Percentiles rank a stretch among this genome's conserved stretches.
Conservation (phyloP, 306 rosid species). For the Fragaria vesca region DNA sequence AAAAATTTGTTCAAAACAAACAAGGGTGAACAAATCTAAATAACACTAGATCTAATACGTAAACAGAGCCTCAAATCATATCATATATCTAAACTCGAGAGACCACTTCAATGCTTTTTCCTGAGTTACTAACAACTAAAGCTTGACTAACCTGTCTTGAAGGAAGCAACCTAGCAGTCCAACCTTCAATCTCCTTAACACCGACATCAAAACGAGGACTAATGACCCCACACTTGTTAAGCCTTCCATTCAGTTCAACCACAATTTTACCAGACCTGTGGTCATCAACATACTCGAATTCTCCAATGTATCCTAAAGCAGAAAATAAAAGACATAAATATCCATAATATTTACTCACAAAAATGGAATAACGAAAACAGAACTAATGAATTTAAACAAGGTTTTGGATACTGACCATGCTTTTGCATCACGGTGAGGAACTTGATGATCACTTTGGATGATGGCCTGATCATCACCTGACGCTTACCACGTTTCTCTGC, state of each 20-base stretch:
- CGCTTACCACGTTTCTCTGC: conserved; percentile 50
- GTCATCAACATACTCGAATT: conserved; percentile 63
- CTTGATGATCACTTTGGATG: conserved; percentile 47
- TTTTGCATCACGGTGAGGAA: conserved; percentile 45
- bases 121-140: neutral
- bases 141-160: conserved; percentile 54
- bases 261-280: conserved; percentile 67
- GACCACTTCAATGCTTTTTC: neutral
- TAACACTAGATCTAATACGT: neutral
- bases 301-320: conserved; percentile 55
- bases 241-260: conserved; percentile 62
- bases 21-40: neutral
- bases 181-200: conserved; percentile 62
- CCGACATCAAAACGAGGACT: conserved; percentile 71
- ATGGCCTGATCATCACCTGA: conserved; percentile 46
- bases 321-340: neutral
- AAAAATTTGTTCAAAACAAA: neutral
- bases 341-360: neutral
- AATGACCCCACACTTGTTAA: conserved; percentile 65
- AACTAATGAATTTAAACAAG: neutral
- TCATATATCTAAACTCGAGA: neutral
- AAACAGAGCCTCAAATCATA: neutral
- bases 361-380: neutral
- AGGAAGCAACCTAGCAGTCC: conserved; percentile 69
- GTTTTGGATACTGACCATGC: conserved; percentile 38